Base-by-base conservation (phyloP, 2,329 filamentous ascomycete species). In the Aspergillus sergii region DNA sequence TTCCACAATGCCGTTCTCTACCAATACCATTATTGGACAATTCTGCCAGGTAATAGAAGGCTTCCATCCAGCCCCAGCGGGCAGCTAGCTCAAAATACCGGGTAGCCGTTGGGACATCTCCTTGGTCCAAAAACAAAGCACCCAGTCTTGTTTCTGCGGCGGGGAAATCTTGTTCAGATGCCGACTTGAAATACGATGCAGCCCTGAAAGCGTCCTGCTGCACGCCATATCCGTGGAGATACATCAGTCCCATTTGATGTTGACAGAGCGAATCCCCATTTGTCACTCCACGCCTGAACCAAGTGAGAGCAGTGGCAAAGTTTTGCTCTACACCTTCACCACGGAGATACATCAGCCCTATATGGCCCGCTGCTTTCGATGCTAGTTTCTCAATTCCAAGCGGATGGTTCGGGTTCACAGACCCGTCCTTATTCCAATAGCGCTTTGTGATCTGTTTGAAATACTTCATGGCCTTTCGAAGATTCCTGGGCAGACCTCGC, bases 11-110 rank as follows among this genome's bases (percentile, higher is more conserved):
- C 69, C 89, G 89, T 68, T 96, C 92, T 41, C 91, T 85, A 6
- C 92, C 93, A 34, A 96, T 86, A 0, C 92, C 93, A 66, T 92
- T 87, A 69, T 94, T 87, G 28, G 89, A 90, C 82, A 97, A 88
- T 78, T 97, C 94, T 2, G 92, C 94, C 4, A 97, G 86, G 75
- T 96, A 96, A 79, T 97, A 97, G 74, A 92, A 92, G 0, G 93
- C 91, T 77, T 97, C 93, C 65, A 97, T 91, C 73, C 93, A 91
- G 16, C 90, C 90, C 74, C 93, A 93, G 28, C 92, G 84, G 46
- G 90, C 90, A 6, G 94, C 94, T 55, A 94, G 84, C 72, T 97
- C 93, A 71, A 97, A 97, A 76, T 96, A 96, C 68, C 90, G 89
- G 64, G 89, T 91, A 2, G 94, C 94, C 0, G 89, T 89, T 6